Evolutionary conservation across 176 grass and related monocot species (phyloP), one percentile per base, ranked within the genome.

Genomic region (Paspalum notatum): DNA sequence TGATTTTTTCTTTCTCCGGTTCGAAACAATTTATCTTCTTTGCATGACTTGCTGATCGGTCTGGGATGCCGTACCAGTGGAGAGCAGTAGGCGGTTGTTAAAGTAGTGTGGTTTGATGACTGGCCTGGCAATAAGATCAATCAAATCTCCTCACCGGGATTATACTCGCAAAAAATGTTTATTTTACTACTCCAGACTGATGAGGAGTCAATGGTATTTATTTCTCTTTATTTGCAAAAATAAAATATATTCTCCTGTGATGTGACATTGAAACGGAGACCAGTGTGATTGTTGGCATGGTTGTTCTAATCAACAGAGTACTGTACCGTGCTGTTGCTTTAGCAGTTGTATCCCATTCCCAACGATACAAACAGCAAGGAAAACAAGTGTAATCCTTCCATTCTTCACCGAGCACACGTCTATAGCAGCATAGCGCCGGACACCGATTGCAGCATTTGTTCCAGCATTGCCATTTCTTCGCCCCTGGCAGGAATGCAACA

Each of bases 31-130:
- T 41, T 55, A 5, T 62, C 49, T 1, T 8, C 17, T 48, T 80
- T 75, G n/a, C n/a, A n/a, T n/a, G 76, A 88, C 81, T 44, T 38
- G 43, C 68, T 37, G 12, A 12, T 22, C 0, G 18, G 62, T 60
- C 21, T 38, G 20, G n/a, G 48, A 56, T 41, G 49, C n/a, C 10
- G 41, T 20, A 53, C 22, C 16, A 6, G 6, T n/a, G 37, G 20
- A 55, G 1, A 55, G 2, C 6, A 44, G 24, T 32, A 50, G 46
- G 0, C 26, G 9, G 22, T 49, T 17, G 7, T 78, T 15, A 56
- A 82, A 77, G 12, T n/a, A 41, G 47, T 39, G 4, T 2, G 10
- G 13, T 65, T 84, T 79, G 75, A 55, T 85, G 76, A 75, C 62
- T 63, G 82, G 47, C 82, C 39, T 56, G 6, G 62, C 9, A 64